A percentile compares a stretch with the other conserved stretches of the same genome.
Conservation (phyloP, 2,329 filamentous ascomycete species). For the Botrytis fragariae region DNA sequence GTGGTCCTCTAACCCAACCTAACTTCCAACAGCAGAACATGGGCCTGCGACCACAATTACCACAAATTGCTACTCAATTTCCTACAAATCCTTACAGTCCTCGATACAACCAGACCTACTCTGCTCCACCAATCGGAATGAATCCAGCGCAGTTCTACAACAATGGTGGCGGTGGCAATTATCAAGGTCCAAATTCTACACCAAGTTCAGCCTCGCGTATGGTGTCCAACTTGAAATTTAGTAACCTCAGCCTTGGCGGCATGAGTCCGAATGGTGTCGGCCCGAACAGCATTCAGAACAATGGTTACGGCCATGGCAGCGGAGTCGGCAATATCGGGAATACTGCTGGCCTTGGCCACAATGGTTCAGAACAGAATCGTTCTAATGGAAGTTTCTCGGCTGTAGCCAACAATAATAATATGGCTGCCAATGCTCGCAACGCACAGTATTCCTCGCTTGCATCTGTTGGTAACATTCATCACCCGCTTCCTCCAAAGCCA, state of each 20-base stretch:
- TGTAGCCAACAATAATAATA: background rate
- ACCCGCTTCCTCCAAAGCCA: constrained; percentile 9
- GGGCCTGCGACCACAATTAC: constrained; percentile 13
- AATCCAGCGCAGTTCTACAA: constrained; percentile 8
- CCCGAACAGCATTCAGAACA: background rate
- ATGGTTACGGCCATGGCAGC: background rate
- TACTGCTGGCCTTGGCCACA: background rate
- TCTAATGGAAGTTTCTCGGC: background rate
- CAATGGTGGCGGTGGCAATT: background rate
- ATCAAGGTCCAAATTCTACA: background rate
- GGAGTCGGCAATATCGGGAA: background rate
- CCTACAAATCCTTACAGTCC: background rate
- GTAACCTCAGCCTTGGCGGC: constrained; percentile 4
- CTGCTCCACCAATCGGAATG: constrained; percentile 4
- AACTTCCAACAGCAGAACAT: constrained; percentile 7
- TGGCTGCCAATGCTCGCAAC: constrained; percentile 11
- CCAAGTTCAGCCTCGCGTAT: constrained; percentile 1
- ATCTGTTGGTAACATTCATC: background rate
- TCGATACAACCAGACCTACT: constrained; percentile 8
- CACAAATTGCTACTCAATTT: constrained; percentile 9
- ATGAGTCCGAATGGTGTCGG: background rate
- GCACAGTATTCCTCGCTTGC: background rate
- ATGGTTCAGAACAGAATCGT: background rate
- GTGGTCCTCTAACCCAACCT: background rate
- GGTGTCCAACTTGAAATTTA: background rate